Evolutionary conservation across 805 yeast genomes (phyloP), one percentile per base, ranked within the genome.

Genomic region (Metschnikowia henanensis): DNA sequence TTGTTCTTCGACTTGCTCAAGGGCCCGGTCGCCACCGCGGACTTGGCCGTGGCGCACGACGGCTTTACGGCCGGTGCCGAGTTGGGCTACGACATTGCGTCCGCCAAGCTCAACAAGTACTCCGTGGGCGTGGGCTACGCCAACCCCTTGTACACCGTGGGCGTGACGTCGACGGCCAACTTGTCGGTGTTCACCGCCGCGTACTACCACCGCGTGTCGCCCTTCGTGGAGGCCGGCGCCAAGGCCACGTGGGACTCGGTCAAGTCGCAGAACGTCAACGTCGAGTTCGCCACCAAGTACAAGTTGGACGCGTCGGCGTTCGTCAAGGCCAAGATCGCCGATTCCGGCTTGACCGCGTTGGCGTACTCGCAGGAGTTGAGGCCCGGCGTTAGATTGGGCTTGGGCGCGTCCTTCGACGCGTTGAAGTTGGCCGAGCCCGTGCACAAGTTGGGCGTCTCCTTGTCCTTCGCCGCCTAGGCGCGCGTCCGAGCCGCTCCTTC

Each of bases 41-140:
- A 94, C 73, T 79, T 89, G 66, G 83, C 96, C 53, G 81, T 91
- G 62, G 95, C 96, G 63, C 95, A 88, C 75, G 96, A 90, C 61
- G 97, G 97, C 60, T 84, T 90, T 80, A 83, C 95, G 58, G 92
- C 92, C 59, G 99, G 99, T 75, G 95, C 91, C 58, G 96, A 94
- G 76, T 82, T 92, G 66, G 94, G 96, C 61, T 94, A 94, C 79
- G 98, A 94, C 76, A 88, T 94, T 65, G 78, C 87, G 59, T 79
- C 87, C 57, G 98, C 97, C 64, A 80, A 88, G 71, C 84, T 94
- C 66, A 87, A 96, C 73, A 87, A 87, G 72, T 90, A 90, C 82
- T 83, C 97, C 49, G 85, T 91, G 51, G 96, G 95, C 60, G 76
- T 87, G 60, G 98, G 97, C 65, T 94, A 89, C 86, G 76, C 87